A percentile compares a stretch with the other conserved stretches of the same genome.
Evolutionary conservation across 2,329 filamentous ascomycete genomes (phyloP).

Genomic region (Sporothrix pseudoabietina): DNA sequence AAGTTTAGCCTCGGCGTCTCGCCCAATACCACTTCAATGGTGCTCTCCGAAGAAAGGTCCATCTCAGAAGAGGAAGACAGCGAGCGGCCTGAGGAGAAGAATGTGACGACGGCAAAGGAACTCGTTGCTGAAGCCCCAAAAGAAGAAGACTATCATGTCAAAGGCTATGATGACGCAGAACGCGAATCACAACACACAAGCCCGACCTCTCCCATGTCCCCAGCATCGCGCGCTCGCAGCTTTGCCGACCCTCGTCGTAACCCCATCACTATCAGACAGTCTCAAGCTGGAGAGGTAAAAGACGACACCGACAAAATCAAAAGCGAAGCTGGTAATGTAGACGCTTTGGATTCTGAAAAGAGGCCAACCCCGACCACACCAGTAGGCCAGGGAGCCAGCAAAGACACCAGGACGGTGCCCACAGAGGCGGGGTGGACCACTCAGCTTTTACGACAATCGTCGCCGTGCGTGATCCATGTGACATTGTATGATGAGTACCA

Average conservation of each 20-base stretch:
- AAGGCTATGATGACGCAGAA: not conserved
- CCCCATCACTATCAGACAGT: not conserved
- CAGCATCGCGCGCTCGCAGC: too few species aligned
- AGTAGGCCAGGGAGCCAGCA: not conserved
- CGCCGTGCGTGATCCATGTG: conserved; percentile 44
- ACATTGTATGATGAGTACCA: conserved; percentile 45
- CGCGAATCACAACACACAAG: too few species aligned
- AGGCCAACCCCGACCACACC: not conserved
- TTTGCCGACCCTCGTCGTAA: not conserved
- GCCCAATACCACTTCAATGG: not conserved
- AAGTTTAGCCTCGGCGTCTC: conserved; percentile 35
- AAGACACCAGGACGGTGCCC: not conserved
- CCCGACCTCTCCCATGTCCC: too few species aligned
- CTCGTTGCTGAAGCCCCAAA: not conserved
- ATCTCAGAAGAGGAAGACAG: not conserved
- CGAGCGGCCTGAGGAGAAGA: not conserved
- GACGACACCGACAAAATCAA: not conserved
- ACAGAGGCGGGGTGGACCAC: not conserved
- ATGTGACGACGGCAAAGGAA: not conserved
- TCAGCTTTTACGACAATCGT: conserved; percentile 27
- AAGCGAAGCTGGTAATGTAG: too few species aligned
- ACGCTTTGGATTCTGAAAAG: too few species aligned
- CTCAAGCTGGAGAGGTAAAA: not conserved
- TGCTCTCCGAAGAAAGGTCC: not conserved
- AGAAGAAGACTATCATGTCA: not conserved